A percentile compares a stretch with the other conserved stretches of the same genome.
Conservation (phyloP, 257 asterid species). For the Solanum boliviense region DNA sequence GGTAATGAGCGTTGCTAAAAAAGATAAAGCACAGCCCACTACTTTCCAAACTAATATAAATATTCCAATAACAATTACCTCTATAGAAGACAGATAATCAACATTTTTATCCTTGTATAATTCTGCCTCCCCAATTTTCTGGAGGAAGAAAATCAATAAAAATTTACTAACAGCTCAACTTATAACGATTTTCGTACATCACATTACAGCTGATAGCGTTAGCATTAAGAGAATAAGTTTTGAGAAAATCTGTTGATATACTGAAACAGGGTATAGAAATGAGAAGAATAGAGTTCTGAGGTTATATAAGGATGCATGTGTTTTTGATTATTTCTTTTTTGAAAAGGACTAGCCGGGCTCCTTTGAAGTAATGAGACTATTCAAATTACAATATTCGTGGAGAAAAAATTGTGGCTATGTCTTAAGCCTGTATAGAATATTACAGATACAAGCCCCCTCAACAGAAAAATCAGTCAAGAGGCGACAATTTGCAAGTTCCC, state of each 20-base stretch:
- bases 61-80: constrained; percentile 28
- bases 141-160: constrained; percentile 12
- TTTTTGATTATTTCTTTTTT: not conserved
- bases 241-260: not conserved
- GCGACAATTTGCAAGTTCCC: not conserved
- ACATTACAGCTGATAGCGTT: not conserved
- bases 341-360: not conserved
- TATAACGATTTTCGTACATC: not conserved
- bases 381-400: not conserved
- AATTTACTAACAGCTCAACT: not conserved
- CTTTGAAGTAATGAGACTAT: not conserved
- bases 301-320: not conserved
- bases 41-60: not conserved
- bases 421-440: not conserved
- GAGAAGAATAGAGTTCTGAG: not conserved
- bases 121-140: constrained; percentile 93
- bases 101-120: constrained; percentile 65
- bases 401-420: not conserved
- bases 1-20: not conserved
- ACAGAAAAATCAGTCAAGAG: not conserved
- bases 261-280: not conserved
- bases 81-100: constrained; percentile 96
- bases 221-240: not conserved
- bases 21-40: not conserved
- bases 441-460: not conserved